Percentiles rank a stretch among this genome's conserved stretches.
Evolutionary conservation across 495 filamentous ascomycete species (phyloP).

Genomic region (Trichoderma virens): DNA sequence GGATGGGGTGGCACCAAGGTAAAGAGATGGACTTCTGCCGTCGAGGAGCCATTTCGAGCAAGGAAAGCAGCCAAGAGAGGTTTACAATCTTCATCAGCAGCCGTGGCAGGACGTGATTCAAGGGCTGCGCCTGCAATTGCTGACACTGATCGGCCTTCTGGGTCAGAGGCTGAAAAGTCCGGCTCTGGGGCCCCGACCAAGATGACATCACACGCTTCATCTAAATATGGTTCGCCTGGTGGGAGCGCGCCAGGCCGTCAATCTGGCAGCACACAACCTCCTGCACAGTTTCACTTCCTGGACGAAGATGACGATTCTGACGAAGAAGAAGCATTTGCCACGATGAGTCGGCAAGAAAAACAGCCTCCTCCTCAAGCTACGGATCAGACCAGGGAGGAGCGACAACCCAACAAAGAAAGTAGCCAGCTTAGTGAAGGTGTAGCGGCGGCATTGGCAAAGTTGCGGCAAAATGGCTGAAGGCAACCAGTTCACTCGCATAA

Average conservation of each 20-base stretch:
- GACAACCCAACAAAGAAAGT: constrained; percentile 24
- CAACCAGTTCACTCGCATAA: neutral
- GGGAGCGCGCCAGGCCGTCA: constrained; percentile 9
- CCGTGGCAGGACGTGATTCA: neutral
- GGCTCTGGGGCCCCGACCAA: neutral
- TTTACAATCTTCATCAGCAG: constrained; percentile 9
- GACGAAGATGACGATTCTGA: constrained; percentile 1
- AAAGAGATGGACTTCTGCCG: constrained; percentile 67
- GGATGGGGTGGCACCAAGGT: constrained; percentile 98
- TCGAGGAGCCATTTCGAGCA: constrained; percentile 76
- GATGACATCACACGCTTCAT: neutral
- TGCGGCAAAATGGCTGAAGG: constrained; percentile 36
- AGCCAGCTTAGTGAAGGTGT: constrained; percentile 43
- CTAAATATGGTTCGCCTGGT: constrained; percentile 7
- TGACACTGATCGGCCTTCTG: constrained; percentile 28
- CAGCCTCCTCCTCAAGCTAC: neutral
- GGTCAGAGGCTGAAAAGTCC: constrained; percentile 19
- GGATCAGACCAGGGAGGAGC: constrained; percentile 12
- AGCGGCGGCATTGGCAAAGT: constrained; percentile 44
- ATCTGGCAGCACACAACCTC: neutral
- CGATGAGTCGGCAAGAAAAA: neutral
- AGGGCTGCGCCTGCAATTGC: constrained; percentile 7
- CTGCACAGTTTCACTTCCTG: constrained; percentile 11
- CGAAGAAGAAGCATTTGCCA: neutral
- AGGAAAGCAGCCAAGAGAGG: constrained; percentile 54